Conservation (phyloP, 208 protist genomes). For the Crithidia bombi region DNA sequence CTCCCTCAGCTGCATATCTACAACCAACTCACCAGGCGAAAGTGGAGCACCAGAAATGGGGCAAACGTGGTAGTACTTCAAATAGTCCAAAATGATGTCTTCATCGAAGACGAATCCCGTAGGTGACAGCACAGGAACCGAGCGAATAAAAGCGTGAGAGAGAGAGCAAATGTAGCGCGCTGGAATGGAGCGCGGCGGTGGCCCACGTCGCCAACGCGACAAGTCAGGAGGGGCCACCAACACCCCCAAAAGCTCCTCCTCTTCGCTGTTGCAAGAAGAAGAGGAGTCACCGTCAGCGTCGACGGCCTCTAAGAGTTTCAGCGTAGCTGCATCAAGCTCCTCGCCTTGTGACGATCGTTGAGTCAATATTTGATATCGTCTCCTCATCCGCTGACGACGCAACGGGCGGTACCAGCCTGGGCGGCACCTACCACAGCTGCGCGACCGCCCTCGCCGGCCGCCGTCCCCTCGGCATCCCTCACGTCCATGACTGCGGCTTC, state of each 20-base stretch:
- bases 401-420: constrained; percentile 9
- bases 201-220: constrained; percentile 38
- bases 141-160: constrained; percentile 43
- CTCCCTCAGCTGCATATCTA: constrained; percentile 41
- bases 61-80: constrained; percentile 34
- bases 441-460: constrained; percentile 10
- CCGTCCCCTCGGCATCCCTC: neutral
- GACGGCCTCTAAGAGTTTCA: constrained; percentile 5
- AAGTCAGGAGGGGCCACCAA: constrained; percentile 18
- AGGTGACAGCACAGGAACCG: constrained; percentile 44
- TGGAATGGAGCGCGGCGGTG: constrained; percentile 37
- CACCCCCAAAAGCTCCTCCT: neutral
- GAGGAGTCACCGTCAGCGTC: constrained; percentile 4
- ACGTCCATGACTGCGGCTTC: constrained; percentile 16
- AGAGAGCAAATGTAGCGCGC: constrained; percentile 54
- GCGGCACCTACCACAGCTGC: constrained; percentile 7
- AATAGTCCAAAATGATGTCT: constrained; percentile 45
- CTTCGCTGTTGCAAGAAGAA: neutral
- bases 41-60: constrained; percentile 52
- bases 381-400: constrained; percentile 12
- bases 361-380: constrained; percentile 19
- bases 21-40: constrained; percentile 37
- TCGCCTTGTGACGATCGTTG: neutral
- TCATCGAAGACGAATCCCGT: constrained; percentile 57
- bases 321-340: constrained; percentile 1